Evolutionary conservation across 2,329 filamentous ascomycete genomes (phyloP), one percentile per base, ranked within the genome.

Genomic region (Penicillium corylophilum): DNA sequence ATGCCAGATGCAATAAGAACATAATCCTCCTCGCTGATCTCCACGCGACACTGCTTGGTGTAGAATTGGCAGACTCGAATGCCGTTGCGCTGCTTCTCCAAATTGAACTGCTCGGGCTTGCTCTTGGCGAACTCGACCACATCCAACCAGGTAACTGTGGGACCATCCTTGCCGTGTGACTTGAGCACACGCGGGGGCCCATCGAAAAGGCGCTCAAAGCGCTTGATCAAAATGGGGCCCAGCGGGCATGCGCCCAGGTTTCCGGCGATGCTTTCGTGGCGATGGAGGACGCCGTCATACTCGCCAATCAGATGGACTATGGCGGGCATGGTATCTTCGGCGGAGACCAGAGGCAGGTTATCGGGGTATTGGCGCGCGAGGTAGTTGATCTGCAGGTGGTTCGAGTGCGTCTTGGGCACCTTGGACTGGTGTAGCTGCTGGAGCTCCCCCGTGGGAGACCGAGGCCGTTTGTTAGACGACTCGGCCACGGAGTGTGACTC

Each of bases 21-120:
- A 79, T 87, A 95, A 67, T 96, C 90, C 68, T 95, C 90, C 69
- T 95, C 90, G 16, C 84, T 85, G 55, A 96, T 93, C 73, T 95
- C 89, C 8, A 95, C 87, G 43, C 88, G 83, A 59, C 86, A 82
- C 54, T 91, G 88, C 66, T 91, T 91, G 57, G 90, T 85, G 65
- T 86, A 84, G 70, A 95, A 94, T 56, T 90, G 88, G 66, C 90
- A 95, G 47, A 87, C 84, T 42, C 87, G 82, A 47, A 82, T 75
- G 18, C 88, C 87, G 59, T 89, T 86, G 40, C 83, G 79, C 55
- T 82, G 81, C 51, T 88, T 84, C 48, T 83, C 84, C 46, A 95
- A 75, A 29, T 83, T 81, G 71, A 95, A 94, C 49, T 93, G 88
- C 59, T 84, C 81, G 0, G 90, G 88, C 57, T 90, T 91, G 57